A percentile compares a stretch with the other conserved stretches of the same genome.
phyloP scores from a whole-genome alignment of 345 rosid genomes.

The Melaleuca quinquenervia region DNA sequence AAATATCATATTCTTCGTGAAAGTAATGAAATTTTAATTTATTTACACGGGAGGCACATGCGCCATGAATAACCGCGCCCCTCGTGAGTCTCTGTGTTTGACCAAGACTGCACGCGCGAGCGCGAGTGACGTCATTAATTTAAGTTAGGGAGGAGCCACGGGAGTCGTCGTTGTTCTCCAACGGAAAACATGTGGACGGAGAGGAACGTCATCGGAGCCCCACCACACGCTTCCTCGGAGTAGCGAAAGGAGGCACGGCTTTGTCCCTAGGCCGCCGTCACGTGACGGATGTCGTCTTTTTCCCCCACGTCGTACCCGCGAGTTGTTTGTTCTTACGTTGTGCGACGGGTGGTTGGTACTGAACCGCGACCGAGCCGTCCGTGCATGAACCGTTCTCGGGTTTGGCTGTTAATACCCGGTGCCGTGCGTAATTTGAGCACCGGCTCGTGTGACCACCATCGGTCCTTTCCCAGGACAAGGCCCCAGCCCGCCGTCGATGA shows the following conservation, averaged over 20 bases:
- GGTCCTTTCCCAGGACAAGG: background rate
- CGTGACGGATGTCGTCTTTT: background rate
- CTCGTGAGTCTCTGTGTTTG: background rate
- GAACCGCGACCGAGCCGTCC: too few species aligned
- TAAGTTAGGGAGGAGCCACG: background rate
- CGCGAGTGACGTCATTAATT: background rate
- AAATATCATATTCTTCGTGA: too few species aligned
- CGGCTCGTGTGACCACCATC: background rate
- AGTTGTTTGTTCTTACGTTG: background rate
- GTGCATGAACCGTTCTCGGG: too few species aligned
- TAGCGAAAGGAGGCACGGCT: background rate
- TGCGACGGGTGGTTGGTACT: too few species aligned
- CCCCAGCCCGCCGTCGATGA: background rate
- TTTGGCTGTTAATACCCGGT: too few species aligned
- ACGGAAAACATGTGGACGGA: background rate
- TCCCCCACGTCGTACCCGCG: background rate
- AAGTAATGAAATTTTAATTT: too few species aligned
- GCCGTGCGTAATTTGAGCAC: background rate
- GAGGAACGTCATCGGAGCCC: background rate
- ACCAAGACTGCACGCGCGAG: background rate
- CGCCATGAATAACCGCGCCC: background rate
- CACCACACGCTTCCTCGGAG: background rate
- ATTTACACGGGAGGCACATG: background rate
- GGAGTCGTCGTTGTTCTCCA: background rate
- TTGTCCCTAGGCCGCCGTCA: background rate